Evolutionary conservation across 2,329 filamentous ascomycete genomes (phyloP).

Genomic region (Neofusicoccum ribis): DNA sequence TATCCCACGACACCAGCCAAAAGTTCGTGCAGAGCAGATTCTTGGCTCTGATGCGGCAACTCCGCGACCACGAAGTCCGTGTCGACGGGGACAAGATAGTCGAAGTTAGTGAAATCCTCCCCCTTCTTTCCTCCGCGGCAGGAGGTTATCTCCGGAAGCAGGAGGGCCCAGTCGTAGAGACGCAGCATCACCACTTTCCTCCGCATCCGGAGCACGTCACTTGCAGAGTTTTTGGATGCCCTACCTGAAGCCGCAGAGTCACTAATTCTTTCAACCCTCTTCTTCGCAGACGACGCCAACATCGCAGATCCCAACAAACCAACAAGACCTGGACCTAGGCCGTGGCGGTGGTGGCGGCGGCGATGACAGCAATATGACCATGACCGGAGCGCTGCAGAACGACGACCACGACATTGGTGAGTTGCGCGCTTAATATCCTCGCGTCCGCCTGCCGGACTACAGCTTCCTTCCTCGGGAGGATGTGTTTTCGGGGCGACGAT

Average conservation of each 20-base stretch:
- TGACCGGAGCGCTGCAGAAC: slow-evolving; percentile 19
- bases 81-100: slow-evolving; percentile 71
- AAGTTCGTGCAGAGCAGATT: slow-evolving; percentile 82
- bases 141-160: slow-evolving; percentile 3
- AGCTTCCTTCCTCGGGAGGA: not conserved
- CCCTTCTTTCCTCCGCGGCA: slow-evolving; percentile 3
- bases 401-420: slow-evolving; percentile 20
- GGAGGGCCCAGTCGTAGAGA: not conserved
- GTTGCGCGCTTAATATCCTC: slow-evolving; percentile 11
- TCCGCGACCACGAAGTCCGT: slow-evolving; percentile 70
- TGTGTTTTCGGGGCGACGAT: not conserved
- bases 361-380: slow-evolving; percentile 1
- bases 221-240: slow-evolving; percentile 18
- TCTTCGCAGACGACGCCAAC: slow-evolving; percentile 6
- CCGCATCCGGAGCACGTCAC: slow-evolving; percentile 5
- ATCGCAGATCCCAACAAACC: slow-evolving; percentile 5
- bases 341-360: not conserved
- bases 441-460: not conserved
- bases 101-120: slow-evolving; percentile 41
- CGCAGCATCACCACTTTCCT: slow-evolving; percentile 9
- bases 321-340: slow-evolving; percentile 19
- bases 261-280: not conserved
- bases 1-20: slow-evolving; percentile 66
- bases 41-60: slow-evolving; percentile 71
- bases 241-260: not conserved